Evolutionary conservation across 192 early-diverging fungal genomes (phyloP).

Genomic region (Irineochytrium annulatum): DNA sequence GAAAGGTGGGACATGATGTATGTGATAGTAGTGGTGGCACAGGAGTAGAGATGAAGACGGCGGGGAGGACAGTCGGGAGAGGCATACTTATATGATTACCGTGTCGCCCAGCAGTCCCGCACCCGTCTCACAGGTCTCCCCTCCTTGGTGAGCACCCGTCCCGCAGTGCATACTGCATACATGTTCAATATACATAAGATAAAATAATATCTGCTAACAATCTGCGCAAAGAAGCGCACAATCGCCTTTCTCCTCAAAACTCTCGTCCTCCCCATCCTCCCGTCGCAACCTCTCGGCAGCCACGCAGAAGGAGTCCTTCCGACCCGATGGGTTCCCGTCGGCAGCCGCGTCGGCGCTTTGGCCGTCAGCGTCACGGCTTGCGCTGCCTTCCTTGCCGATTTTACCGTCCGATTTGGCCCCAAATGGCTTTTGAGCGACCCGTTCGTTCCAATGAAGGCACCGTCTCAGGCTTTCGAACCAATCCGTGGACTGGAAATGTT

Average conservation of each 20-base stretch:
- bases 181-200: no score
- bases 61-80: no score
- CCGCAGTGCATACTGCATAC: no score
- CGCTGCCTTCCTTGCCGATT: background rate
- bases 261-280: background rate
- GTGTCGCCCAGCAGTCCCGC: no score
- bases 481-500: constrained; percentile 42
- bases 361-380: background rate
- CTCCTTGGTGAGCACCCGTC: no score
- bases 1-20: no score
- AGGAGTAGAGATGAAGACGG: no score
- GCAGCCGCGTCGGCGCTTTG: background rate
- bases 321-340: background rate
- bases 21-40: no score
- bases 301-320: background rate
- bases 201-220: no score
- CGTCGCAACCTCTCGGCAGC: background rate
- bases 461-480: constrained; percentile 88
- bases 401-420: background rate
- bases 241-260: background rate
- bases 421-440: constrained; percentile 70
- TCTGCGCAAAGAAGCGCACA: no score
- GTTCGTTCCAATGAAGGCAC: constrained; percentile 93
- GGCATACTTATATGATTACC: no score
- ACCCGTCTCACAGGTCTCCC: no score